These are phyloP conservation scores for Coniochaeta sp. DNA, from an alignment of 2,329 filamentous ascomycete genomes.

Conservation along the genomic window DNA sequence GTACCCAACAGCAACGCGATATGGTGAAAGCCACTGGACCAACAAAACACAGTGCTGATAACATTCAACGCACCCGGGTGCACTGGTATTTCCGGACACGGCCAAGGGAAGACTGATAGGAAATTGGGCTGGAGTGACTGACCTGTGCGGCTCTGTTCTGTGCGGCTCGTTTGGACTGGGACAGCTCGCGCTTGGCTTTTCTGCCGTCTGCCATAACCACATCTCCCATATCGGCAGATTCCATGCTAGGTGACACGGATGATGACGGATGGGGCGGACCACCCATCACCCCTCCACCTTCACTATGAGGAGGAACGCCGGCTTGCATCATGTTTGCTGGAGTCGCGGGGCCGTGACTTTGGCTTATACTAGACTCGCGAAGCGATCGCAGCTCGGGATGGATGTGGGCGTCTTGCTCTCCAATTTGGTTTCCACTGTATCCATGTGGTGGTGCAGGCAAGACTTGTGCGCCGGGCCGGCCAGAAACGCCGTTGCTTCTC, in stretches of 20 bases:
- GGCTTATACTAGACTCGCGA: slow-evolving; percentile 11
- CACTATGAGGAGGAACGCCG: slow-evolving; percentile 15
- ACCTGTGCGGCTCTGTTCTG: slow-evolving; percentile 97
- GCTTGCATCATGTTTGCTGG: slow-evolving; percentile 25
- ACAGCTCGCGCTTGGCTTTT: slow-evolving; percentile 84
- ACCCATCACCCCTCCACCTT: slow-evolving; percentile 3
- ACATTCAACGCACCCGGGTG: slow-evolving; percentile 7
- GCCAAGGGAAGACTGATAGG: not conserved
- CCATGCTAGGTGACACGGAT: slow-evolving; percentile 14
- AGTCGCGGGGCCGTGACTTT: slow-evolving; percentile 13
- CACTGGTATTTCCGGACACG: not conserved
- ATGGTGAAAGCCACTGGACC: not conserved
- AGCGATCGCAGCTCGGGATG: slow-evolving; percentile 36
- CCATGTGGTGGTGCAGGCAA: slow-evolving; percentile 28
- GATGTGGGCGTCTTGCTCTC: slow-evolving; percentile 36
- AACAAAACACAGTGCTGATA: slow-evolving; percentile 2
- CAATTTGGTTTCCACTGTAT: slow-evolving; percentile 28
- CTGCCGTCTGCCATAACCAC: slow-evolving; percentile 42
- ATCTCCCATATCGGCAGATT: slow-evolving; percentile 22
- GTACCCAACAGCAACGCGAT: not conserved
- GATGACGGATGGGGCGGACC: not conserved
- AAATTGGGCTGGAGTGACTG: slow-evolving; percentile 24
- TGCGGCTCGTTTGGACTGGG: slow-evolving; percentile 90
- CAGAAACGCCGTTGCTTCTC: not conserved
- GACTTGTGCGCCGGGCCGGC: slow-evolving; percentile 7